Evolutionary conservation across 805 yeast species (phyloP), one percentile per base, ranked within the genome.

Genomic region (Myxozyma geophila): DNA sequence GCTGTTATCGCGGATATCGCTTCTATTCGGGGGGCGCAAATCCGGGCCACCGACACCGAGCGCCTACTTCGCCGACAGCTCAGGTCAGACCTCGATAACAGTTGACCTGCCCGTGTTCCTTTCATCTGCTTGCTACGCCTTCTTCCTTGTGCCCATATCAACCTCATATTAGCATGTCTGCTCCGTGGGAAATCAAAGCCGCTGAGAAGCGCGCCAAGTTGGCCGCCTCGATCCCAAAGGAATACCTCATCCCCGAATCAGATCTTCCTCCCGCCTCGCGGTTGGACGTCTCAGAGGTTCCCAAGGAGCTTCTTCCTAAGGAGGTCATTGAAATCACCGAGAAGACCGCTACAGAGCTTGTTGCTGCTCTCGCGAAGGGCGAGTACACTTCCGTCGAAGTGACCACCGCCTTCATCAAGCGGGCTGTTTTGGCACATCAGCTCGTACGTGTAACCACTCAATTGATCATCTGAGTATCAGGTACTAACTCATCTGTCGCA

Each of bases 401-500:
- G 2, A 76, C 83, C 0, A 74, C 73, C 10, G 88, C 89, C 0
- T 86, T 82, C 72, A 80, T 85, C 63, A 85, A 85, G 70, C 74
- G 89, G 51, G 84, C 88, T 2, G 80, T 85, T 2, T 74, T 84
- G 21, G 86, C 86, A 0, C 87, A 85, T 65, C 88, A 85, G 68
- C 74, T 86, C 64, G 73, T 75, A 60, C 77, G 75, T 64, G 19
- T n/a, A 74, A 75, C 63, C 63, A 72, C 8, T 17, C n/a, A 3
- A 39, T 23, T 23, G 35, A 6, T 28, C 44, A n/a, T 12, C 35
- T 7, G 8, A 10, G 39, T 21, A 19, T 15, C 48, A 54, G 2
- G 10, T 15, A 49, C 60, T 48, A 6, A 49, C 36, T 4, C n/a
- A n/a, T 33, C 12, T 33, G 7, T n/a, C 7, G 2, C 36, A 67